Conservation (phyloP, 208 protist species). For the Trypanosoma vivax region DNA sequence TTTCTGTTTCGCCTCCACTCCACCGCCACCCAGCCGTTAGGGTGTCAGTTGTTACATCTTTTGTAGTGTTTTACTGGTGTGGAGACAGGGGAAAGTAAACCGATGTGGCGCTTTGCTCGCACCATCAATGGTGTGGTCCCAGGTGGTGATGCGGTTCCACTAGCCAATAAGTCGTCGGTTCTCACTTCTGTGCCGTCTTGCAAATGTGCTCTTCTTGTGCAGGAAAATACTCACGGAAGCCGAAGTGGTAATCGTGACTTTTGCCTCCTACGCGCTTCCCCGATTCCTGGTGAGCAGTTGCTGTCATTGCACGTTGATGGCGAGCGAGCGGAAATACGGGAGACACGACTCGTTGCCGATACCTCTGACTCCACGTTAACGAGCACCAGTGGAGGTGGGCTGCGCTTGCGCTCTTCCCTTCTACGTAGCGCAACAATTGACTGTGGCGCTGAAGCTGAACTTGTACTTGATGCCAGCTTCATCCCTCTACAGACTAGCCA, state of each 20-base stretch:
- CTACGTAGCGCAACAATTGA: no score
- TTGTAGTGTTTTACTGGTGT: no score
- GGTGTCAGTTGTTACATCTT: no score
- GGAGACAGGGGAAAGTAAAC: background rate
- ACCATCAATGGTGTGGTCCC: no score
- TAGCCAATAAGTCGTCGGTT: background rate
- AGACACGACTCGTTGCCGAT: background rate
- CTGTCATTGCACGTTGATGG: conserved; percentile 13
- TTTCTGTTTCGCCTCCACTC: no score
- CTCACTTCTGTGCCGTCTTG: background rate
- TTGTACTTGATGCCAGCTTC: background rate
- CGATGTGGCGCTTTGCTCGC: conserved; percentile 11
- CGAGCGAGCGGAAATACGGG: conserved; percentile 8
- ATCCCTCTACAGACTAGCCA: background rate
- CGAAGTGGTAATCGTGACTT: conserved; percentile 1
- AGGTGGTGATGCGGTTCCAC: no score
- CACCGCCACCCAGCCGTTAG: no score
- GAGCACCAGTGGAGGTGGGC: background rate
- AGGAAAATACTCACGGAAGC: background rate
- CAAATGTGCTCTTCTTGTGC: conserved; percentile 3
- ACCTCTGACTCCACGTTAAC: background rate
- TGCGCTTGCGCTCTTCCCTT: background rate
- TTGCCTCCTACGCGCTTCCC: conserved; percentile 1
- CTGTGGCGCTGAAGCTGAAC: background rate
- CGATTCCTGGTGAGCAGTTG: background rate